Percentiles rank a stretch among this genome's conserved stretches.
phyloP scores from a whole-genome alignment of 345 rosid genomes.

The Brassica nigra region DNA sequence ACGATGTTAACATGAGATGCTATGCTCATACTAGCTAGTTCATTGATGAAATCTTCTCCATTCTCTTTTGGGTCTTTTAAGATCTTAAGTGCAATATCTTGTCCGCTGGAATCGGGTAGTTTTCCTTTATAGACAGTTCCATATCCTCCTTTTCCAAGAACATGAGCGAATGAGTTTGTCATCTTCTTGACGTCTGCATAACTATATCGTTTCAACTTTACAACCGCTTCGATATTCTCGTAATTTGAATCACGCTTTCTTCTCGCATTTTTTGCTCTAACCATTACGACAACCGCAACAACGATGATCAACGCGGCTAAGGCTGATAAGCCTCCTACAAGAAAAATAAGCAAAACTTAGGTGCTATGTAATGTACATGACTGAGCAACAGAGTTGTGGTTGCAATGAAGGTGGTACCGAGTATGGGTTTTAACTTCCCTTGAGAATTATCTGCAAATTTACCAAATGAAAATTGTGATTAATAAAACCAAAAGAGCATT shows the following conservation, averaged over 20 bases:
- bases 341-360: neutral
- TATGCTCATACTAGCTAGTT: conserved; percentile 50
- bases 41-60: conserved; percentile 55
- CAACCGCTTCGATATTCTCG: conserved; percentile 18
- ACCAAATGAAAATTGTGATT: neutral
- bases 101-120: conserved; percentile 16
- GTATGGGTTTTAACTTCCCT: conserved; percentile 23
- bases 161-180: neutral
- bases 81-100: conserved; percentile 46
- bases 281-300: conserved; percentile 1
- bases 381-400: neutral
- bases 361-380: neutral
- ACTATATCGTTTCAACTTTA: neutral
- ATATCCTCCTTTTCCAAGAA: neutral
- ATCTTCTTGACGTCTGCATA: conserved; percentile 1
- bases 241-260: conserved; percentile 6
- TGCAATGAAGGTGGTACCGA: conserved; percentile 19
- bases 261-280: neutral
- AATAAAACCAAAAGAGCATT: neutral
- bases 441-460: conserved; percentile 10
- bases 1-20: conserved; percentile 58
- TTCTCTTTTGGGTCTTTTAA: conserved; percentile 40
- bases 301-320: neutral
- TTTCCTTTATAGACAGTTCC: conserved; percentile 43
- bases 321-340: conserved; percentile 18